Evolutionary conservation across 2,329 filamentous ascomycete genomes (phyloP), one percentile per base, ranked within the genome.

Genomic region (Verticillium zaregamsianum): DNA sequence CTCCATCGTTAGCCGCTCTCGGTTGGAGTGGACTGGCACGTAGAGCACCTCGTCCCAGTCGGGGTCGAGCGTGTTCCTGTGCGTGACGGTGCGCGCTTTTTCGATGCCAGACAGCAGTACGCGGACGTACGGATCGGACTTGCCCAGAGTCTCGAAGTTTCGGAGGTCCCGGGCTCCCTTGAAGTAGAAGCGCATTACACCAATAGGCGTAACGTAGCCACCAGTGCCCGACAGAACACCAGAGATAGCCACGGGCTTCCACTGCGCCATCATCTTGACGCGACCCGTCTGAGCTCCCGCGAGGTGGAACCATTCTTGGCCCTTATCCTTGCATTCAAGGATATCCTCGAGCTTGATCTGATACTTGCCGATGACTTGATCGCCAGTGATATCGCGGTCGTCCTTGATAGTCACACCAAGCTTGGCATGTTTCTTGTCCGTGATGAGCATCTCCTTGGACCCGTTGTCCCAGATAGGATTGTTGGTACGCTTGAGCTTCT

Each of bases 41-140:
- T 99, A 99, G 25, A 97, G 85, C 28, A 99, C 88, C 76, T 99
- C 95, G 70, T 99, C 93, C 89, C 91, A 99, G 59, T 95, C 90
- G 2, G 95, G 95, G 72, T 96, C 92, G 62, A 99, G 86, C 65
- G 97, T 96, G 77, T 97, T 99, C 73, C 92, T 89, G 81, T 95
- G 97, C 0, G 94, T 98, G 58, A 99, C 95, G 2, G 95, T 98
- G 62, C 93, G 88, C 11, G 86, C 93, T 75, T 94, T 96, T 72
- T 95, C 90, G 61, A 98, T 88, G 55, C 95, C 94, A 57, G 93
- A 97, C 8, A 97, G 83, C 59, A 97, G 77, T 1, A 98, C 90
- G 52, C 94, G 89, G 25, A 89, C 91, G 70, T 99, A 99, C 0
- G 95, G 92, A 74, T 99, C 96, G 1, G 95, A 98, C 77, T 98